phyloP scores from a whole-genome alignment of 805 yeast species.

The Yarrowia keelungensis region DNA sequence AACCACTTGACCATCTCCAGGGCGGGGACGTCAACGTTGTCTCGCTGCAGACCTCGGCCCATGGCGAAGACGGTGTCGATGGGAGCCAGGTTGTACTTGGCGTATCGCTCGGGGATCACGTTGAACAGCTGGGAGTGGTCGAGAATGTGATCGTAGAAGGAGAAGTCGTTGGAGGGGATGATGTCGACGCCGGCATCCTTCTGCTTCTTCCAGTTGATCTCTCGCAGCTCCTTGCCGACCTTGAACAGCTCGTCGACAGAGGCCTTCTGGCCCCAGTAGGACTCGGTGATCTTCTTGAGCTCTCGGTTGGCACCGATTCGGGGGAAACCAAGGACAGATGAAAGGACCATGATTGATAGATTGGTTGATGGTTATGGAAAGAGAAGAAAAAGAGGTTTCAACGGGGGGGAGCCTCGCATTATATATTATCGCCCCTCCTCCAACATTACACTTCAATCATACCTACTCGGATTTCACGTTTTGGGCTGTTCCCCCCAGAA shows the following conservation, averaged over 20 bases:
- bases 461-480: constrained; percentile 37
- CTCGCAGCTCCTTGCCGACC: constrained; percentile 95
- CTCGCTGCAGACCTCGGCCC: constrained; percentile 99
- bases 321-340: constrained; percentile 99
- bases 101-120: constrained; percentile 95
- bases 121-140: constrained; percentile 93
- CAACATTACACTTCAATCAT: neutral
- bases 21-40: constrained; percentile 98
- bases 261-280: constrained; percentile 97
- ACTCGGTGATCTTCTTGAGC: constrained; percentile 97
- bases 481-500: constrained; percentile 18
- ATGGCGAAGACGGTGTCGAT: constrained; percentile 95
- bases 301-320: constrained; percentile 99
- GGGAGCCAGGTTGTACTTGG: constrained; percentile 86
- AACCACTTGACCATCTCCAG: constrained; percentile 99
- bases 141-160: constrained; percentile 96
- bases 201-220: constrained; percentile 97
- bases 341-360: constrained; percentile 75
- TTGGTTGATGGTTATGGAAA: neutral
- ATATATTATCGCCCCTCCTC: neutral
- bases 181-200: constrained; percentile 95
- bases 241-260: constrained; percentile 83
- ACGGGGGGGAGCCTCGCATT: constrained; percentile 10
- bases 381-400: neutral
- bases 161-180: constrained; percentile 97